phyloP scores from a whole-genome alignment of 2,329 filamentous ascomycete genomes.

The Aspergillus neoniger region DNA sequence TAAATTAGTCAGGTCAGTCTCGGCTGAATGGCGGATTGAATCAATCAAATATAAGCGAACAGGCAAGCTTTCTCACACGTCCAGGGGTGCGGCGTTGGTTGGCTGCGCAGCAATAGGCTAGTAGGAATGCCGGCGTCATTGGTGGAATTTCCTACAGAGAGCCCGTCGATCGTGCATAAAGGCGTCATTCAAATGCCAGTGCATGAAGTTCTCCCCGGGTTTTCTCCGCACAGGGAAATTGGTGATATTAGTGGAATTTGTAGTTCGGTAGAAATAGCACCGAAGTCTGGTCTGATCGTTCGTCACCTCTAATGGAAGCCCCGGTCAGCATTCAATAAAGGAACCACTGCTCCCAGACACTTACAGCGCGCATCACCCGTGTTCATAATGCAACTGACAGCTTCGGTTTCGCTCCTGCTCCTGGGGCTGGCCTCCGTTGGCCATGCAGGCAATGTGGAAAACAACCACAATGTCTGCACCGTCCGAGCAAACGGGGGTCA shows the following conservation, averaged over 20 bases:
- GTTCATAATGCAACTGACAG: neutral
- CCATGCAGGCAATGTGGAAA: conserved; percentile 5
- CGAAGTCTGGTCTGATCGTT: neutral
- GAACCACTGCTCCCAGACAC: neutral
- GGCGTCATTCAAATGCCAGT: neutral
- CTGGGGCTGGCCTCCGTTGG: conserved; percentile 9
- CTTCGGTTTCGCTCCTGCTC: neutral
- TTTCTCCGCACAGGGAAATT: conserved; percentile 1
- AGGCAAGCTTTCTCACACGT: conserved; percentile 1
- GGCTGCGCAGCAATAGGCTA: neutral
- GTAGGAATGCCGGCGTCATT: conserved; percentile 12
- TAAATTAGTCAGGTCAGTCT: neutral
- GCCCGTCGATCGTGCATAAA: conserved; percentile 3
- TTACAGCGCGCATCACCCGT: neutral
- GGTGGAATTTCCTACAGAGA: conserved; percentile 15
- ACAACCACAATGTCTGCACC: conserved; percentile 36
- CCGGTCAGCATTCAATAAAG: neutral
- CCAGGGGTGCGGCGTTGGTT: neutral
- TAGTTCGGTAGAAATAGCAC: neutral
- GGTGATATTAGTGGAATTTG: neutral
- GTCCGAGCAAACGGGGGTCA: conserved; percentile 43
- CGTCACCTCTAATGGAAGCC: neutral
- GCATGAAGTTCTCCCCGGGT: neutral
- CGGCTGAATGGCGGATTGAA: neutral
- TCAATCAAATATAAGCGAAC: neutral